Evolutionary conservation across 2,329 filamentous ascomycete species (phyloP), one percentile per base, ranked within the genome.

Genomic region (Trichoderma endophyticum): DNA sequence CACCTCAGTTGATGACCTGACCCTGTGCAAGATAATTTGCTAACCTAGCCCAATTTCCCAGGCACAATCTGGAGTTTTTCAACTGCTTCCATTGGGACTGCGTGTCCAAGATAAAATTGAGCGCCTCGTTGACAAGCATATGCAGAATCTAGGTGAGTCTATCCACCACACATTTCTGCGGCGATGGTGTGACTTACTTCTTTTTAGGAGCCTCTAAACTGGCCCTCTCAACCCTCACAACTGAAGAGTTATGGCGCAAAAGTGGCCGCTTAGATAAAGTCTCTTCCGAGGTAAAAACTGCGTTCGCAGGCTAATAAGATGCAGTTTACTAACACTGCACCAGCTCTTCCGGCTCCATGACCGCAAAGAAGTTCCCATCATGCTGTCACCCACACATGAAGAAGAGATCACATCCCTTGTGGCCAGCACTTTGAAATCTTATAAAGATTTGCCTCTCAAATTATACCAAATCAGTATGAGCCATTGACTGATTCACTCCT

Each of bases 321-420:
- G 15, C 12, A 26, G 21, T 14, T 32, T 39, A 18, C 77, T 82
- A 59, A 82, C 68, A 57, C 34, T 60, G 3, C 6, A 26, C 12
- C 77, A 96, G 91, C 87, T 98, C 24, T 95, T 98, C 76, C 89
- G 88, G 56, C 88, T 98, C 61, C 83, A 87, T 59, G 96, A 98
- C 81, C 89, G 96, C 71, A 96, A 92, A 80, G 88, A 92, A 7
- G 84, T 87, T 1, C 86, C 88, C 4, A 93, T 93, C 73, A 86
- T 99, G 34, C 87, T 99, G 4, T 92, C 94, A 1, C 96, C 96
- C 1, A 99, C 96, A 0, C 96, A 99, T 74, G 96, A 99, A 79
- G 96, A 99, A 80, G 96, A 99, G 79, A 96, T 99, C 76, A 99
- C 96, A 0, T 84, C 87, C 0, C 84, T 99, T 3, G 93, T 98